Evolutionary conservation across 2,329 filamentous ascomycete genomes (phyloP).

Genomic region (Diaporthe velutina): DNA sequence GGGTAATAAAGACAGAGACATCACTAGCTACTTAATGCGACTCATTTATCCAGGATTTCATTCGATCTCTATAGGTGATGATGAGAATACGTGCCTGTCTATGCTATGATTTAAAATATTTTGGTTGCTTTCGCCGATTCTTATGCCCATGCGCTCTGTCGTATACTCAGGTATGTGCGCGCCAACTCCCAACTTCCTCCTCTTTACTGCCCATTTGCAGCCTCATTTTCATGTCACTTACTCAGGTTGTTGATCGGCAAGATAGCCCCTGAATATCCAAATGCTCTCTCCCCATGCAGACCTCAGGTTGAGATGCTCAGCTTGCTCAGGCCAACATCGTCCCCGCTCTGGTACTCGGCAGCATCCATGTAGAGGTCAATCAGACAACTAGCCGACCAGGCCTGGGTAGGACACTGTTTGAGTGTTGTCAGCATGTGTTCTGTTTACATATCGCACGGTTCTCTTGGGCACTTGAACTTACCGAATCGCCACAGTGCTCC

Average conservation of each 20-base stretch:
- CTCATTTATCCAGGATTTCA: not conserved
- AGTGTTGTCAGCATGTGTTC: conserved; percentile 21
- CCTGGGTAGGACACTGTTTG: conserved; percentile 86
- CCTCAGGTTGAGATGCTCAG: conserved; percentile 24
- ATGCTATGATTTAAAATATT: not conserved
- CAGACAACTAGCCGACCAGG: conserved; percentile 95
- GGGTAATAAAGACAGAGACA: not conserved
- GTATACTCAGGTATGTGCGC: conserved; percentile 1
- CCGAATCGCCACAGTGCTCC: conserved; percentile 86
- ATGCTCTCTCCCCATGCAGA: not conserved
- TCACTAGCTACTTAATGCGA: not conserved
- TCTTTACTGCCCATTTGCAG: not conserved
- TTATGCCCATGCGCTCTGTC: not conserved
- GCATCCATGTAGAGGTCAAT: conserved; percentile 98
- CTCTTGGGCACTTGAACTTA: conserved; percentile 59
- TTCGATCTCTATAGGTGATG: conserved; percentile 19
- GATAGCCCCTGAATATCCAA: conserved; percentile 15
- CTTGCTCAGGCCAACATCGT: conserved; percentile 30
- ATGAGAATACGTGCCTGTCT: not conserved
- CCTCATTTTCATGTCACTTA: not conserved
- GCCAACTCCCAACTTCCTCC: not conserved
- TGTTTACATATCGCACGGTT: conserved; percentile 33
- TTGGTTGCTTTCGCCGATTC: not conserved
- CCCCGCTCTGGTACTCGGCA: conserved; percentile 60
- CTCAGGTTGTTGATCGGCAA: not conserved